phyloP scores from a whole-genome alignment of 768 basidiomycete species.

The Boletus coccyginus region DNA sequence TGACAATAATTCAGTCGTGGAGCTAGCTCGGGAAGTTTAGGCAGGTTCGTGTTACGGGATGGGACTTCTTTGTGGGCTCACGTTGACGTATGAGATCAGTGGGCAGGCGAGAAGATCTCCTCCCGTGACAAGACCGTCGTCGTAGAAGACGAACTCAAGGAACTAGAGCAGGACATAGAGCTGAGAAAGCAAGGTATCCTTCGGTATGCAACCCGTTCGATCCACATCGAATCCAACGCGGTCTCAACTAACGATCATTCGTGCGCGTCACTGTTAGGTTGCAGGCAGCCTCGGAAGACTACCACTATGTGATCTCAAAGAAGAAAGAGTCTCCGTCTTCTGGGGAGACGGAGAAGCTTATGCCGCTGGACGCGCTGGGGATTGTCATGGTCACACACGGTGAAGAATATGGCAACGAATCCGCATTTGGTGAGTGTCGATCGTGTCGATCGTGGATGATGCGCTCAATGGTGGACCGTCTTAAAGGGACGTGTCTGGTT shows the following conservation, averaged over 20 bases:
- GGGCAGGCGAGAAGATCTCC: constrained; percentile 88
- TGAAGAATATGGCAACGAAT: constrained; percentile 76
- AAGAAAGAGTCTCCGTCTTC: constrained; percentile 66
- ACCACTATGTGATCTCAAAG: constrained; percentile 69
- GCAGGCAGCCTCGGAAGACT: constrained; percentile 66
- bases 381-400: constrained; percentile 86
- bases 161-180: constrained; percentile 83
- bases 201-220: constrained; percentile 46
- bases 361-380: constrained; percentile 76
- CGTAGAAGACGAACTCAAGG: constrained; percentile 69
- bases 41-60: constrained; percentile 48
- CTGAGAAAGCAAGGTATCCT: constrained; percentile 69
- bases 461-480: background rate
- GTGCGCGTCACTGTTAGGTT: constrained; percentile 43
- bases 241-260: background rate
- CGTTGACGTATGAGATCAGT: constrained; percentile 44
- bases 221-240: background rate
- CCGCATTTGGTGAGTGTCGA: constrained; percentile 55
- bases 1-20: background rate
- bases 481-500: constrained; percentile 65
- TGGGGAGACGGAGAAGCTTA: constrained; percentile 64
- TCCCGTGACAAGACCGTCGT: constrained; percentile 76
- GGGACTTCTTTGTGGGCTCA: constrained; percentile 1
- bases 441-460: constrained; percentile 3
- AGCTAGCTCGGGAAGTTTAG: constrained; percentile 73